These are phyloP conservation scores for Fraxinus latifolia DNA, from an alignment of 305 asterid genomes.

Conservation along the genomic window DNA sequence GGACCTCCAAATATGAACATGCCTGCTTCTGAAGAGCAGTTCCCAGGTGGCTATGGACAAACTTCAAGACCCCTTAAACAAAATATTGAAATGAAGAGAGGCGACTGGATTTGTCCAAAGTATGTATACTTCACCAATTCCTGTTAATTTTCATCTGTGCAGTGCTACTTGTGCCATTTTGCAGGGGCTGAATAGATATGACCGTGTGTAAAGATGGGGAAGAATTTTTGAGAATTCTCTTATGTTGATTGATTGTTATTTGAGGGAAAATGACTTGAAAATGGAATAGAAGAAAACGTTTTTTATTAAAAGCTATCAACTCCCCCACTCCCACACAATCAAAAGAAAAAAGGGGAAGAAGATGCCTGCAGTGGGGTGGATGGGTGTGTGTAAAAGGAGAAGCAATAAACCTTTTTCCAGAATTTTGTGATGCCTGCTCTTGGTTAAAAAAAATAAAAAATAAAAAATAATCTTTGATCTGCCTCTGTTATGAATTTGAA, in stretches of 20 bases:
- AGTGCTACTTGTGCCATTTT: neutral
- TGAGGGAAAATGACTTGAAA: too few species aligned
- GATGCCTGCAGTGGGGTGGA: too few species aligned
- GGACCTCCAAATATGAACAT: conserved; percentile 34
- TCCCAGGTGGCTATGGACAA: conserved; percentile 37
- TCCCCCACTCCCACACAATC: neutral
- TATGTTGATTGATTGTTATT: neutral
- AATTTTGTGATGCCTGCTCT: neutral
- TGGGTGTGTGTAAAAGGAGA: neutral
- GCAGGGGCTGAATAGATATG: neutral
- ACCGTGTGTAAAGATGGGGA: neutral
- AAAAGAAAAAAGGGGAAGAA: neutral
- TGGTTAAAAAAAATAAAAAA: too few species aligned
- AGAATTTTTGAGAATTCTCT: neutral
- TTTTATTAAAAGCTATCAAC: neutral
- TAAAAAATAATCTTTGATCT: too few species aligned
- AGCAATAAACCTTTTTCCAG: neutral
- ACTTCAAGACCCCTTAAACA: conserved; percentile 47
- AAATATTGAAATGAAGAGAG: conserved; percentile 81
- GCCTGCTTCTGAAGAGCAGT: conserved; percentile 43
- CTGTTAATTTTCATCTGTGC: neutral
- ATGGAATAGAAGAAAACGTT: too few species aligned
- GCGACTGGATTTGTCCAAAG: conserved; percentile 95
- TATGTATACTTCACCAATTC: conserved; percentile 33
- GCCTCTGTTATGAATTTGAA: too few species aligned